Conservation (phyloP, 495 filamentous ascomycete species). For the Penicillium crystallinum region DNA sequence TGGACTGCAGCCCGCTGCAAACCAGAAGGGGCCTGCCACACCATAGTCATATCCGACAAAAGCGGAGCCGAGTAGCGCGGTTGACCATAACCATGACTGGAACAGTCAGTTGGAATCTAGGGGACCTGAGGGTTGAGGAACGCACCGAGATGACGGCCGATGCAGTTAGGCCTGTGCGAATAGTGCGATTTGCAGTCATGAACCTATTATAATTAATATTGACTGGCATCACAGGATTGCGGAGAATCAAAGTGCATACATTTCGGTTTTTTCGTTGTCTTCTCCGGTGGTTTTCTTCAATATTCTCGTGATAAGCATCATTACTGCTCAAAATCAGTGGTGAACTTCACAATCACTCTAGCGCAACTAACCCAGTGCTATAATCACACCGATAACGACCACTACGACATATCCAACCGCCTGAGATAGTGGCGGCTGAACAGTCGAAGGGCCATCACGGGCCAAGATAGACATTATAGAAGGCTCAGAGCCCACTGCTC, state of each 20-base stretch:
- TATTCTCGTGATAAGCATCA: constrained; percentile 33
- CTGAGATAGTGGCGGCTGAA: constrained; percentile 33
- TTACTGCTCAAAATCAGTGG: constrained; percentile 15
- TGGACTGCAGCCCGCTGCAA: constrained; percentile 38
- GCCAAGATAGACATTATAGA: constrained; percentile 12
- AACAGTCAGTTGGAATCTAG: background rate
- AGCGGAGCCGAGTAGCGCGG: constrained; percentile 28
- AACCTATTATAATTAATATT: constrained; percentile 23
- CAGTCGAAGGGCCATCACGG: constrained; percentile 17
- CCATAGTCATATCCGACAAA: constrained; percentile 34
- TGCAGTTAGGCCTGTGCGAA: constrained; percentile 34
- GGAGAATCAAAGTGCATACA: constrained; percentile 12
- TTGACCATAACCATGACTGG: constrained; percentile 35
- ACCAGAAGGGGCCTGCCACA: constrained; percentile 38
- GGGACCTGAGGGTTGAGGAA: background rate
- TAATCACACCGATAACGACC: constrained; percentile 27
- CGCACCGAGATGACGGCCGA: constrained; percentile 37
- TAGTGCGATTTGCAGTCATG: constrained; percentile 37
- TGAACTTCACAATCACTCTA: background rate
- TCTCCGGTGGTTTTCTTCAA: constrained; percentile 35
- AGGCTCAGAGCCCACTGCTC: background rate
- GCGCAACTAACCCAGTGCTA: constrained; percentile 22
- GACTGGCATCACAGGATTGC: background rate
- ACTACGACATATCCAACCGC: constrained; percentile 36
- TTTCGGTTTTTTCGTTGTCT: constrained; percentile 40